A percentile compares a stretch with the other conserved stretches of the same genome.
Evolutionary conservation across 148 eudicot genomes (phyloP).

Genomic region (Fagopyrum homotropicum): DNA sequence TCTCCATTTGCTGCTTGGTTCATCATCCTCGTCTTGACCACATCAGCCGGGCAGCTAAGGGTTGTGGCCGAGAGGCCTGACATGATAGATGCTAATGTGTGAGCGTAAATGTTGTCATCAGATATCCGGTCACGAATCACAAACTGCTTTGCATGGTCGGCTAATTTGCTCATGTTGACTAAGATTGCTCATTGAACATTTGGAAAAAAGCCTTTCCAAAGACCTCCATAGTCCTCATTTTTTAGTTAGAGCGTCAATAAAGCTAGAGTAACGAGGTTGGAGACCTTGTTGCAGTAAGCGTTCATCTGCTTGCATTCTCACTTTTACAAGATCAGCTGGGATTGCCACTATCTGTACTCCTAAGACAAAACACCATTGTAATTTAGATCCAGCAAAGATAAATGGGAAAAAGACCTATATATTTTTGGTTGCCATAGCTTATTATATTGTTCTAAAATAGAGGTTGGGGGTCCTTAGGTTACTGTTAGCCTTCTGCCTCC

Average conservation of each 20-base stretch:
- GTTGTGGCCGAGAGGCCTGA: constrained; percentile 80
- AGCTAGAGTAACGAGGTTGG: constrained; percentile 57
- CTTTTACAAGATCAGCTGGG: constrained; percentile 92
- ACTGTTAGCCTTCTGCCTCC: background rate
- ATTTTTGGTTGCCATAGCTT: background rate
- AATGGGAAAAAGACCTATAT: background rate
- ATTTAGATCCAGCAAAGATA: background rate
- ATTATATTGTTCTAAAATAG: too few species aligned
- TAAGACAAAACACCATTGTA: constrained; percentile 16
- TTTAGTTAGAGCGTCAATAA: constrained; percentile 52
- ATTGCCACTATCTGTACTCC: constrained; percentile 66
- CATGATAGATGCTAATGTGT: constrained; percentile 64
- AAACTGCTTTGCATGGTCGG: constrained; percentile 75
- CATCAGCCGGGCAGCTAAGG: constrained; percentile 89
- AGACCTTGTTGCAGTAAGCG: constrained; percentile 52
- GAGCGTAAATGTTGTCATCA: constrained; percentile 69
- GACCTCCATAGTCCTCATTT: constrained; percentile 57
- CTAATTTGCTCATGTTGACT: constrained; percentile 91
- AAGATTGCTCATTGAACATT: constrained; percentile 81
- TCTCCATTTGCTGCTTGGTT: constrained; percentile 25
- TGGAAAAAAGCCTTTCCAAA: constrained; percentile 80
- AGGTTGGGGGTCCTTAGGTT: too few species aligned
- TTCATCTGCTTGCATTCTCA: constrained; percentile 91
- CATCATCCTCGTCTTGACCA: constrained; percentile 88
- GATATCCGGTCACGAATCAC: constrained; percentile 51